These are phyloP conservation scores for Entomortierella parvispora DNA, from an alignment of 192 early-diverging fungal species.

Conservation along the genomic window DNA sequence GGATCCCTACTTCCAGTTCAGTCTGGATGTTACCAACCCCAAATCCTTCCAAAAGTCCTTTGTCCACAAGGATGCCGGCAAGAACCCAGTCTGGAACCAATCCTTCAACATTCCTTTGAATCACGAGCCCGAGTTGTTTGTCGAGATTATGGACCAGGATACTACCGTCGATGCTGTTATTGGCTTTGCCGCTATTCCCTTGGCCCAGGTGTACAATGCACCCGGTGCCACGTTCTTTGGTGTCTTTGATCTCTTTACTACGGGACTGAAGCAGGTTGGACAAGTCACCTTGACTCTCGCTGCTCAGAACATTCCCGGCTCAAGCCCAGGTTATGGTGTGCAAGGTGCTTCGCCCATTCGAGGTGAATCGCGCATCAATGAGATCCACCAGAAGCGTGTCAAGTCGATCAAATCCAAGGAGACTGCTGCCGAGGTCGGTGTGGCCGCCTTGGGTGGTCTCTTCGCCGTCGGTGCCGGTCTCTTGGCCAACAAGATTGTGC, in stretches of 20 bases:
- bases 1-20: constrained; percentile 61
- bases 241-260: constrained; percentile 52
- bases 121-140: constrained; percentile 53
- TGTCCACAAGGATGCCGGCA: constrained; percentile 59
- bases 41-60: constrained; percentile 62
- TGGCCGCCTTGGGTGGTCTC: constrained; percentile 52
- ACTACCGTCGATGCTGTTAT: constrained; percentile 51
- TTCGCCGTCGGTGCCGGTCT: constrained; percentile 57
- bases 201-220: constrained; percentile 56
- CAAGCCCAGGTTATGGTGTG: constrained; percentile 2
- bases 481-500: constrained; percentile 54
- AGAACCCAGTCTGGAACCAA: constrained; percentile 63
- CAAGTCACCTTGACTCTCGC: constrained; percentile 50
- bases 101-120: constrained; percentile 53
- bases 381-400: constrained; percentile 53
- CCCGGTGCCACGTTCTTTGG: constrained; percentile 54
- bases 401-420: constrained; percentile 57
- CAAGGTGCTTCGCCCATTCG: constrained; percentile 23
- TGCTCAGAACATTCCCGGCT: constrained; percentile 53
- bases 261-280: constrained; percentile 53
- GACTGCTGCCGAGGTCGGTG: constrained; percentile 43
- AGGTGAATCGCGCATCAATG: constrained; percentile 44
- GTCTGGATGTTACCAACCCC: constrained; percentile 48
- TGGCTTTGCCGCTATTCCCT: constrained; percentile 62
- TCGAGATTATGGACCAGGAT: constrained; percentile 63